Percentiles rank a stretch among this genome's conserved stretches.
phyloP scores from a whole-genome alignment of 2,329 filamentous ascomycete genomes.

The Arthrinium puccinioides region DNA sequence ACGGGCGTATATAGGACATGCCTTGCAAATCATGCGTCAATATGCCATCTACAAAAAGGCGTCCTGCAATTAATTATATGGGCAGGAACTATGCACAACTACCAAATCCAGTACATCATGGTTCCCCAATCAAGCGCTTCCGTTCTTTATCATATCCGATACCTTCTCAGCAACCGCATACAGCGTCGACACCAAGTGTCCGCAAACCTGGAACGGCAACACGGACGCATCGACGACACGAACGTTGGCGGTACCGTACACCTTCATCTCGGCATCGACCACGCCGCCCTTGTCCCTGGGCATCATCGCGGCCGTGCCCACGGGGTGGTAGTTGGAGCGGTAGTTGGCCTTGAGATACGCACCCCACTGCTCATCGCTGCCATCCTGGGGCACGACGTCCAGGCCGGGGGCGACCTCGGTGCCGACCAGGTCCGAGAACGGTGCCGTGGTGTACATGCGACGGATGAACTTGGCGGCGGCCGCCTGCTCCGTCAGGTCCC shows the following conservation, averaged over 20 bases:
- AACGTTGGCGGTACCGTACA: constrained; percentile 38
- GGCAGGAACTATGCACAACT: too few relatives aligned
- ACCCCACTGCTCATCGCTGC: constrained; percentile 1
- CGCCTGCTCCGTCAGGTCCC: constrained; percentile 26
- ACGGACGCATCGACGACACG: constrained; percentile 38
- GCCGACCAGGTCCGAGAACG: constrained; percentile 5
- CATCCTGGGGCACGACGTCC: constrained; percentile 5
- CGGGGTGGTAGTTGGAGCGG: constrained; percentile 27
- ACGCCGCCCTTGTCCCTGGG: constrained; percentile 35
- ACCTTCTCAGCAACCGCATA: constrained; percentile 43
- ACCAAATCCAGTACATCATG: too few relatives aligned
- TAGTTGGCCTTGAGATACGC: constrained; percentile 3
- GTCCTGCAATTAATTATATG: too few relatives aligned
- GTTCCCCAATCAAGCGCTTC: neutral
- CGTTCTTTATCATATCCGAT: constrained; percentile 15
- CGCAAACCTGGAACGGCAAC: constrained; percentile 39
- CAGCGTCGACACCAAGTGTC: constrained; percentile 37
- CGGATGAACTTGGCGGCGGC: constrained; percentile 20
- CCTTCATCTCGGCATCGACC: constrained; percentile 33
- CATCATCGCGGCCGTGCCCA: constrained; percentile 40
- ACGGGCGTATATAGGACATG: too few relatives aligned
- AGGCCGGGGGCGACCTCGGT: constrained; percentile 10
- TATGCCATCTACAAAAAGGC: too few relatives aligned
- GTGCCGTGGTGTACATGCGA: constrained; percentile 9
- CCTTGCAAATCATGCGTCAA: too few relatives aligned